Evolutionary conservation across 2,329 filamentous ascomycete species (phyloP).

Genomic region (Atkinsonella texensis): DNA sequence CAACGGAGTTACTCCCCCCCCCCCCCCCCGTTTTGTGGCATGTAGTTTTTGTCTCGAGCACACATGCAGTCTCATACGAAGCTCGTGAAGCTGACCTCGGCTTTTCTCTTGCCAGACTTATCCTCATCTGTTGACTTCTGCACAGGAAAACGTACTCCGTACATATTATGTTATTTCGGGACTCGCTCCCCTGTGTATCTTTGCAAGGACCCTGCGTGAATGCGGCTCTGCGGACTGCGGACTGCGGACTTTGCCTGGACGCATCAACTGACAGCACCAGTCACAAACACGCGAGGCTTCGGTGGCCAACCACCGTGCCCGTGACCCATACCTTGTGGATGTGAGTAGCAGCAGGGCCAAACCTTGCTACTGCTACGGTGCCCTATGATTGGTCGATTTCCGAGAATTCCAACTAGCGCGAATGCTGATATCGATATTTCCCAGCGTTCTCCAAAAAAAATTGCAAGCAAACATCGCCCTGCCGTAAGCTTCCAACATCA

Average conservation of each 20-base stretch:
- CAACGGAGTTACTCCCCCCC: neutral
- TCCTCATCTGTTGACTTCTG: neutral
- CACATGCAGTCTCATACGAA: neutral
- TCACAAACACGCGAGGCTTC: neutral
- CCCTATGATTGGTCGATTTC: neutral
- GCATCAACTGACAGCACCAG: neutral
- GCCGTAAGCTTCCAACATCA: no score
- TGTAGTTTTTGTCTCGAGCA: neutral
- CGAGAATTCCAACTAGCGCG: neutral
- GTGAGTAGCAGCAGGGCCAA: neutral
- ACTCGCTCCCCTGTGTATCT: neutral
- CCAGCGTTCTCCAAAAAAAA: neutral
- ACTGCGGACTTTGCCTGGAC: neutral
- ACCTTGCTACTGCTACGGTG: neutral
- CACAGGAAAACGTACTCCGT: no score
- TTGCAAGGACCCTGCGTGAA: neutral
- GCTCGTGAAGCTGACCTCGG: neutral
- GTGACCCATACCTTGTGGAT: neutral
- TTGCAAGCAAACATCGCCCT: neutral
- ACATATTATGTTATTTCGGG: no score
- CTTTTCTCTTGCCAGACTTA: neutral
- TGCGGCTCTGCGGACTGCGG: constrained; percentile 4
- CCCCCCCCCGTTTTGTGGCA: neutral
- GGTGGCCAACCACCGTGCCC: neutral
- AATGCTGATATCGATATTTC: neutral